phyloP scores from a whole-genome alignment of 2,329 filamentous ascomycete species.

The Ceratocystiopsis minuta region DNA sequence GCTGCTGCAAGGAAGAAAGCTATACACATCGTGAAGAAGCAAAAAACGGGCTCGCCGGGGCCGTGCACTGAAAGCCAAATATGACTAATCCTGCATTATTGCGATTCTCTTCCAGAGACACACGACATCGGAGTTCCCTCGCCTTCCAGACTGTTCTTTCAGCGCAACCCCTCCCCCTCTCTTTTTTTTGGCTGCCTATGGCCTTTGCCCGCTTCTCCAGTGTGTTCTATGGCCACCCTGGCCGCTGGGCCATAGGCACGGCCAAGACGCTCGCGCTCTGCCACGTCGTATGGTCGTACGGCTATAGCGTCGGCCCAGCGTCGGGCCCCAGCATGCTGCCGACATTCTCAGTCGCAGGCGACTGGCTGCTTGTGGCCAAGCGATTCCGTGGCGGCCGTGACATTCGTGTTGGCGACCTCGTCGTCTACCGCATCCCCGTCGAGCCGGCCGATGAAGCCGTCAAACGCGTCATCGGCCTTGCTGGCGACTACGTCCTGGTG shows the following conservation, averaged over 20 bases:
- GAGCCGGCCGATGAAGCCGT: constrained; percentile 41
- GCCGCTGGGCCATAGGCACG: constrained; percentile 25
- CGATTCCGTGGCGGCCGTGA: constrained; percentile 49
- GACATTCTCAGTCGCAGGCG: constrained; percentile 50
- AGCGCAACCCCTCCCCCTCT: background rate
- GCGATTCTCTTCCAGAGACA: background rate
- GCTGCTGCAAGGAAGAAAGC: too few relatives aligned
- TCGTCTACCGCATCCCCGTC: constrained; percentile 60
- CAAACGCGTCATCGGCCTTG: constrained; percentile 65
- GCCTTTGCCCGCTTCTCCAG: constrained; percentile 1
- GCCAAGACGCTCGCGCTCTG: constrained; percentile 27
- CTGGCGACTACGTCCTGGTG: constrained; percentile 56
- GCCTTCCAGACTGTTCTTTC: background rate
- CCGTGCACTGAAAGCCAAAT: background rate
- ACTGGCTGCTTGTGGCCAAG: constrained; percentile 51
- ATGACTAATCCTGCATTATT: background rate
- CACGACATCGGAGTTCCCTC: too few relatives aligned
- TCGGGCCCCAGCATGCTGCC: constrained; percentile 79
- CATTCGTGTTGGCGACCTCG: constrained; percentile 61
- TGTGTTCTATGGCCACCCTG: constrained; percentile 20
- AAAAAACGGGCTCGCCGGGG: background rate
- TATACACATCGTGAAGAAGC: too few relatives aligned
- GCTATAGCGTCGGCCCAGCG: constrained; percentile 39
- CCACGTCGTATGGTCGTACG: constrained; percentile 41
- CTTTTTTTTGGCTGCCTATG: too few relatives aligned